Base-by-base conservation (phyloP, 73 alveolate genomes). In the Paramecium pentaurelia region DNA sequence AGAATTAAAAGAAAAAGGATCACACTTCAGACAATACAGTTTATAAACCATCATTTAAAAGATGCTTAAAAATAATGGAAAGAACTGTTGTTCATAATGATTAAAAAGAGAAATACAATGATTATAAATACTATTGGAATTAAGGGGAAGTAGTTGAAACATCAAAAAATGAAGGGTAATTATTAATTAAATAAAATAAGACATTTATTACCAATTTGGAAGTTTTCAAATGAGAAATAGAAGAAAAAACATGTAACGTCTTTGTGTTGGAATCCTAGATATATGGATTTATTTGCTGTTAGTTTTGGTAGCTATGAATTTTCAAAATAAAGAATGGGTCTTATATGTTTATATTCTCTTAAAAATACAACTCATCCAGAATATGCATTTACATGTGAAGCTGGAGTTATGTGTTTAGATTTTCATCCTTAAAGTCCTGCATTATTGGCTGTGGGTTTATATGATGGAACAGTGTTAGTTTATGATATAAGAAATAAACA, bases 391-490 rank as follows among this genome's bases (percentile, higher is more conserved):
- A 97, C 99, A 8, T 97, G 99, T 38, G 99, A 98, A 93, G 96
- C 99, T 34, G 99, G 99, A 22, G 99, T 98, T n/a, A 95, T 98
- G 97, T 97, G 99, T 92, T 93, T 97, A 8, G 99, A 99, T 93
- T 99, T 99, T 97, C 99, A 99, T 86, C 99, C 99, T 1, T 93
- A 95, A 38, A 96, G 97, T 95, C 99, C 99, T 58, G 99, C 99
- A 16, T 97, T 98, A 58, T 97, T 99, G 34, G 99, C 99, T 7
- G 99, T 99, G 22, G 99, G 99, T 30, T 98, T 99, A 92, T 98
- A 99, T 92, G 99, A 99, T 93, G 99, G 99, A 64, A 99, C 99
- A 11, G 99, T 99, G 20, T 93, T 98, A 92, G 99, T 99, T 77
- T 99, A 94, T 86, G 99, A 99, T 93, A 98, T 99, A 30, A 96